Evolutionary conservation across 2,329 filamentous ascomycete genomes (phyloP), one percentile per base, ranked within the genome.

Genomic region (Lasiodiplodia theobromae): DNA sequence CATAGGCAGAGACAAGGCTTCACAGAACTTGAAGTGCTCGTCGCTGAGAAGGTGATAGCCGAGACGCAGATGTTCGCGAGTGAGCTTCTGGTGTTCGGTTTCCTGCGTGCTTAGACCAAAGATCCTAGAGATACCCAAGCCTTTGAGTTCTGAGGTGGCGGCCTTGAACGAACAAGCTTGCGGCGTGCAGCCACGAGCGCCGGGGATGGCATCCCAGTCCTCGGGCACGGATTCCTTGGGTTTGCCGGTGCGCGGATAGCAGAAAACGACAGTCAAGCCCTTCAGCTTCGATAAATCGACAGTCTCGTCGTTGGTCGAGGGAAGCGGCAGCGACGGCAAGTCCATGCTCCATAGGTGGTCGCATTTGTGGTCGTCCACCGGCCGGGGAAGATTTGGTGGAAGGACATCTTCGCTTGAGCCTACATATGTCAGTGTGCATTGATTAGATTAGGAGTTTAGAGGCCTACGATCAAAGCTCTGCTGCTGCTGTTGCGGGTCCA

Each of bases 121-220:
- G 37, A 83, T 74, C 31, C 76, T 72, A 40, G 70, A 71, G 0
- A 82, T 76, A 6, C 79, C 77, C 7, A 71, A 67, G 2, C 69
- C 54, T n/a, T 70, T 62, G 18, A 82, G 73, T 12, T 77, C 73
- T 4, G 73, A 58, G 2, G 73, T 70, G 6, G 72, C 71, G 70
- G 82, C 80, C 28, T 79, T 78, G 74, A 83, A 83, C 12, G 77
- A 78, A 72, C 82, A 82, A 16, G 81, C 80, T 74, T 82, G 80
- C 6, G 80, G 79, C 16, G 82, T 82, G 72, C 81, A 83, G 66
- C 81, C 81, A 68, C 80, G 73, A 8, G 81, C 81, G 34, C 82
- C 81, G 4, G 80, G 80, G 66, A 82, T 82, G 18, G 74, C 70
- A 71, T 83, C 80, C 81, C 80, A 83, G 14, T 76, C 73, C 34